Base-by-base conservation (phyloP, 345 rosid species). In the Combretum micranthum region DNA sequence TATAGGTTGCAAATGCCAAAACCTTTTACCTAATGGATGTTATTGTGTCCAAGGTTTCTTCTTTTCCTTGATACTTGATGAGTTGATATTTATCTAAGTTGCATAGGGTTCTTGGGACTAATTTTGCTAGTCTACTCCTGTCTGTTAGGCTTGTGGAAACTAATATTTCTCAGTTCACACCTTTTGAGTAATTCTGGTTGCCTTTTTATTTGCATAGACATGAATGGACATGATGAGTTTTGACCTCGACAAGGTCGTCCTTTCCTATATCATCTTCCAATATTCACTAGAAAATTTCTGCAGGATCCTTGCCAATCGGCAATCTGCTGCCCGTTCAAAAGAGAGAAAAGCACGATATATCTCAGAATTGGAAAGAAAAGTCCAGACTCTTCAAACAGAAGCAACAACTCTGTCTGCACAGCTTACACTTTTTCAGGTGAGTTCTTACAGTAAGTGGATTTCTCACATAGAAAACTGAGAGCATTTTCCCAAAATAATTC, bases 301-400 rank as follows among this genome's bases (percentile, higher is more conserved):
- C 59, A 90, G 94, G 81, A 90, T 90, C 64, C 77, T 87, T 61
- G 96, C 96, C 18, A 90, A 90, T 68, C 85, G 96, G 17, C 87
- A 78, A 22, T 87, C 94, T 55, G 96, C 94, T 69, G 87, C 96
- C 15, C 85, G 94, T 5, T 90, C 93, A 15, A 90, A 90, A 73
- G 93, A 90, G 79, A 67, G 93, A 65, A 87, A 90, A 72, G 83
- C 83, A 60, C 70, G 78, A 13, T 85, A 90, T 64, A 83, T 83
- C 59, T 57, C 74, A 18, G 96, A 90, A 67, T 74, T 90, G 53
- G 97, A 90, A 58, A 83, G 88, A 61, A 90, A 87, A 71, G 97
- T 87, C 59, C 93, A 90, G 65, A 83, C 88, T 8, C 78, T 90
- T 71, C 88, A 85, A 77, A 79, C 88, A 18, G 95, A 86, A 65